Evolutionary conservation across 2,329 filamentous ascomycete species (phyloP), one percentile per base, ranked within the genome.

Genomic region (Davidsoniella eucalypti): DNA sequence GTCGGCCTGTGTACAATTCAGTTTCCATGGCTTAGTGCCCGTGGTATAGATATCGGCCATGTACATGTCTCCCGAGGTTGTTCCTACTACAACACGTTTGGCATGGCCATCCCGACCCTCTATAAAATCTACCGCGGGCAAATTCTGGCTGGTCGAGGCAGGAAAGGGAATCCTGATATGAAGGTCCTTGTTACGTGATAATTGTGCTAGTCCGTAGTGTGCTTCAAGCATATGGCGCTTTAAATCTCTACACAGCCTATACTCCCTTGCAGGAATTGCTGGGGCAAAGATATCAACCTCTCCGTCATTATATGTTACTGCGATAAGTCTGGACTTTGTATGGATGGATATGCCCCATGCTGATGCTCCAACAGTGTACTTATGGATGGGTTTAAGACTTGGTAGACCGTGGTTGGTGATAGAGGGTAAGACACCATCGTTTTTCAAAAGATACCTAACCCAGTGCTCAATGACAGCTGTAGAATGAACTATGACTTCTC

Each of bases 401-500:
- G 51, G 39, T 38, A 29, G 17, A 44, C 37, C 14, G 25, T 38
- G 18, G 2, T 21, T 8, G 17, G n/a, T 17, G 3, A 10, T 49
- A 16, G 10, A 33, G 17, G 42, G 21, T 23, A 23, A 23, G 21
- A 23, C 47, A n/a, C 39, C 16, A n/a, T 42, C 45, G 7, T 65
- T 62, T 9, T 29, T 37, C 18, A 52, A 33, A n/a, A 48, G 29
- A 14, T 26, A 44, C 1, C 50, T 39, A 38, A 80, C 62, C 38
- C 65, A 67, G 10, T 67, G 64, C 26, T 62, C 65, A 50, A 78
- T 69, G 5, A 63, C 65, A 44, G 70, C 69, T 0, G 78, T 81
- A 58, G 82, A 78, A 61, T 84, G 88, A 5, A 75, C 82, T 44
- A 78, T 67, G 2, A 87, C 73, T 59, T 90, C 84, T 5, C 85